Base-by-base conservation (phyloP, 192 early-diverging fungal genomes). In the Linderina pennispora region DNA sequence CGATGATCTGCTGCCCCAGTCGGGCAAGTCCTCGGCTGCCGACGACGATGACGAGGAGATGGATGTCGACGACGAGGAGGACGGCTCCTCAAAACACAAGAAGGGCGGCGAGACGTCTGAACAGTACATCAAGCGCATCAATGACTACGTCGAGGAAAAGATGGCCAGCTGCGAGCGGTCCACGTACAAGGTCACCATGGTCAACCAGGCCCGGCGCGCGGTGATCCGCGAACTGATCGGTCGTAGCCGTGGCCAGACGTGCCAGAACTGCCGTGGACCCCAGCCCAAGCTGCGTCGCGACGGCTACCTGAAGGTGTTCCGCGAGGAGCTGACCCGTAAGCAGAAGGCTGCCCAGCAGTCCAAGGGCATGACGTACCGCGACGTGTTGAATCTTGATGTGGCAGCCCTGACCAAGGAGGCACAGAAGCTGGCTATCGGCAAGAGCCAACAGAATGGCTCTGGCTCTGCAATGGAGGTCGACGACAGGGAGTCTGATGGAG, bases 221-320 rank as follows among this genome's bases (percentile, higher is more conserved):
- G 40, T 73, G 24, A 74, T 74, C 50, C 55, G 58, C 37, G 59
- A 63, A 40, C 42, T 74, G 11, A 44, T 67, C 14, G 11, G n/a
- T 11, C 63, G 63, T 34, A 66, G 49, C 51, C 45, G 50, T 13
- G 61, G 48, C 33, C 65, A 44, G 22, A 74, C 75, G 23, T 90
- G 88, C 51, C 70, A 72, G 32, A 82, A 87, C 67, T 90, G 88
- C 60, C 55, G 58, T 7, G 72, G 58, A 9, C 59, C 71, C 16
- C 48, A 75, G n/a, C 85, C 87, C 44, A 80, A 84, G 45, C 74
- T 92, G 47, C 76, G 90, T 17, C 84, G 79, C 40, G 92, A 94
- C 46, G 89, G 88, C 6, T 69, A 78, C 48, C 68, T 80, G 45
- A 95, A 95, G 66, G 72, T 97, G 18, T 95, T 95, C 75, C 75